These are phyloP conservation scores for Alternaria panax DNA, from an alignment of 2,329 filamentous ascomycete genomes.

Conservation along the genomic window DNA sequence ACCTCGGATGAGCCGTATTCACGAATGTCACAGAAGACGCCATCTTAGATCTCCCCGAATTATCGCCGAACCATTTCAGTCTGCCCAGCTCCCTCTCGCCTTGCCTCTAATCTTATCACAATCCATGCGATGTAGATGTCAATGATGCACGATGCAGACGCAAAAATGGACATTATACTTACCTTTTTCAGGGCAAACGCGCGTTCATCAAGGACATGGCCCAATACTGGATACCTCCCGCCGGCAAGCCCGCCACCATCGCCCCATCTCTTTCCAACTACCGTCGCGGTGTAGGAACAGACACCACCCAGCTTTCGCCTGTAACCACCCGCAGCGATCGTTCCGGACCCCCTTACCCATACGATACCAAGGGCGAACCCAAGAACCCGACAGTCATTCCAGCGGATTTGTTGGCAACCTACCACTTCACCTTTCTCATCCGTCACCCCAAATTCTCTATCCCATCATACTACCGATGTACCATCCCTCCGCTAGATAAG, in stretches of 20 bases:
- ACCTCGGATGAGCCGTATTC: not conserved
- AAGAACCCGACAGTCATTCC: conserved; percentile 89
- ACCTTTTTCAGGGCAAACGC: conserved; percentile 74
- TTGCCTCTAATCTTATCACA: not conserved
- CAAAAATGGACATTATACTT: conserved; percentile 21
- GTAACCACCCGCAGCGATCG: conserved; percentile 39
- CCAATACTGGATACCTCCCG: conserved; percentile 85
- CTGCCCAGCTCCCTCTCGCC: not conserved
- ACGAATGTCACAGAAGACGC: not conserved
- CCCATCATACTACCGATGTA: conserved; percentile 94
- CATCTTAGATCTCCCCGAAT: not conserved
- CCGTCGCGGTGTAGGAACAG: conserved; percentile 68
- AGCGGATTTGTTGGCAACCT: conserved; percentile 73
- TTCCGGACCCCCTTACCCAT: conserved; percentile 62
- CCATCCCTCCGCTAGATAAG: conserved; percentile 81
- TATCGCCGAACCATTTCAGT: not conserved
- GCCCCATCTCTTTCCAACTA: conserved; percentile 75
- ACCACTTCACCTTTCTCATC: conserved; percentile 97
- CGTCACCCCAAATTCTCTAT: conserved; percentile 92
- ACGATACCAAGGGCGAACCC: conserved; percentile 65
- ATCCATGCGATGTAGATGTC: not conserved
- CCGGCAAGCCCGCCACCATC: conserved; percentile 70
- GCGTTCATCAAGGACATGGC: conserved; percentile 98
- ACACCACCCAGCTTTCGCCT: conserved; percentile 45
- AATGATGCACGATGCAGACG: not conserved